Base-by-base conservation (phyloP, 805 yeast species). In the Kodamaea leandrae region DNA sequence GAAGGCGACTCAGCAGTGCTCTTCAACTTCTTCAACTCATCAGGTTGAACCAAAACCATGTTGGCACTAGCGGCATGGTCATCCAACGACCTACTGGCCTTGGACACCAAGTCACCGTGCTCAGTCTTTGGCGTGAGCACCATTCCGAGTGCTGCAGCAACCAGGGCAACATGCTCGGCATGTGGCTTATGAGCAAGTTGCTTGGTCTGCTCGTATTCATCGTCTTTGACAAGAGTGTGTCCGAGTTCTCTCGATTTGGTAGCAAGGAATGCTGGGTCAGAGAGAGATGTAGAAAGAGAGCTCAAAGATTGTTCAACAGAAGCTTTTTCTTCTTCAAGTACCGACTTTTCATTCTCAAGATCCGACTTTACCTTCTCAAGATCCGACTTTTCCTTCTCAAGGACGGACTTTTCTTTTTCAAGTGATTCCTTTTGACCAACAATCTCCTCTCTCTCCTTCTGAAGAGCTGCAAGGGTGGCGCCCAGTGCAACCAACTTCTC, bases 51-150 rank as follows among this genome's bases (percentile, higher is more conserved):
- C 16, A 58, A 48, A 39, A 46, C 47, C 57, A 53, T 46, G 20
- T 49, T 46, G 8, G 26, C 41, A 4, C 32, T 27, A 3, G 36
- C 19, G 5, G 56, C 59, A 28, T 46, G 50, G 8, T 42, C 36
- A 25, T 53, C 51, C 26, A 57, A 40, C 6, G 54, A 13, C 37
- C 48, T 47, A 29, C 36, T 45, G 2, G 54, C 54, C 37, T 76
- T 67, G 19, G 73, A 71, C 10, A 83, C 81, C 9, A 83, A 52
- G 9, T 56, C 52, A 44, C 75, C 73, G 41, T 66, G 61, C 32
- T 57, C 49, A 16, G 47, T 45, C 16, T 52, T 51, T 3, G 44
- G 32, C 13, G 43, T 21, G 8, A 46, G 35, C 4, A 35, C 15
- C 39, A 47, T 39, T 3, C 46, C 46, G 15, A 42, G 36, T 4